Conservation (phyloP, 192 early-diverging fungal genomes). For the Gonapodya prolifera region DNA sequence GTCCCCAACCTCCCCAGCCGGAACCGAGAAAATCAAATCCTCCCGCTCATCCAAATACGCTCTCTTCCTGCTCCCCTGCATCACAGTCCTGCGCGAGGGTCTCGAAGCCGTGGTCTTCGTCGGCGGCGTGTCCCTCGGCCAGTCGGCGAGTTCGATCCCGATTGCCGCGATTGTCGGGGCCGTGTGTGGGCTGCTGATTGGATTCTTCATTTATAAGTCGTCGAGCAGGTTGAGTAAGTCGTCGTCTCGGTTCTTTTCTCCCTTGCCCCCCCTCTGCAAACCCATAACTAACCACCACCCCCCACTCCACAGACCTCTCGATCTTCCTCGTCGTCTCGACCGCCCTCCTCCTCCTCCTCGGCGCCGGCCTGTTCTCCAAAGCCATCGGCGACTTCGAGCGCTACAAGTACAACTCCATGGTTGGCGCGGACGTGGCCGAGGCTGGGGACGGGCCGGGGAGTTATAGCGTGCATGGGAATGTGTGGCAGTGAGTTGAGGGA, state of each 20-base stretch:
- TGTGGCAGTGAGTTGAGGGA: slow-evolving; percentile 11
- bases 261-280: too few relatives aligned
- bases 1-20: background rate
- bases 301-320: slow-evolving; percentile 55
- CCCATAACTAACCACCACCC: too few relatives aligned
- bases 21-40: slow-evolving; percentile 17
- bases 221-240: too few relatives aligned
- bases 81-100: slow-evolving; percentile 77
- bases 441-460: background rate
- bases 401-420: slow-evolving; percentile 39
- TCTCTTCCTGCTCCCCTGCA: slow-evolving; percentile 72
- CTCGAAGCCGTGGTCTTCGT: slow-evolving; percentile 84
- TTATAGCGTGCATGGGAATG: slow-evolving; percentile 5
- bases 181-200: too few relatives aligned
- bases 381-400: slow-evolving; percentile 53
- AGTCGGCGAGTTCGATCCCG: too few relatives aligned
- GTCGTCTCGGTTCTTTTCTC: too few relatives aligned
- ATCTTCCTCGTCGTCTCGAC: slow-evolving; percentile 69
- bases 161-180: too few relatives aligned
- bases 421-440: background rate
- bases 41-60: slow-evolving; percentile 39
- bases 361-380: slow-evolving; percentile 65
- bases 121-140: slow-evolving; percentile 56
- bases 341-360: slow-evolving; percentile 60
- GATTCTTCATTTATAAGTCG: too few relatives aligned